Conservation (phyloP, 73 alveolate genomes). For the Tetrahymena malaccensis region DNA sequence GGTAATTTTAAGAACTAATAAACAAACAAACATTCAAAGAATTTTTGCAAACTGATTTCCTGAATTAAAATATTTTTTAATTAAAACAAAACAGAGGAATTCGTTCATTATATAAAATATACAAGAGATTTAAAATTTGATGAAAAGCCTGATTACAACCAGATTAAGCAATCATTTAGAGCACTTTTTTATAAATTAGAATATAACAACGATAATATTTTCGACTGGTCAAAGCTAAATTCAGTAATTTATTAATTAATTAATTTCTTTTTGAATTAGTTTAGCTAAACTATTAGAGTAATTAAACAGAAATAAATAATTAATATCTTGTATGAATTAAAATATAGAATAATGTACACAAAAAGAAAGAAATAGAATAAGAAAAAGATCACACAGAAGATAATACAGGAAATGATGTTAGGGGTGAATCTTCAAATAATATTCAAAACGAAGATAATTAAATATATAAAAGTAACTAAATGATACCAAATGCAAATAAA, state of each 20-base stretch:
- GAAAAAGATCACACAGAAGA: neutral
- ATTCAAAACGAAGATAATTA: neutral
- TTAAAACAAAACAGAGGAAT: slow-evolving; percentile 36
- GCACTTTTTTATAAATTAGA: neutral
- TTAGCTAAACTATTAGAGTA: too few species aligned
- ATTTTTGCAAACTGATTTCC: neutral
- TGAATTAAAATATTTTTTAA: too few species aligned
- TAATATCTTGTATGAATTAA: too few species aligned
- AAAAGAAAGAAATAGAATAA: neutral
- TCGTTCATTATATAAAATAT: slow-evolving; percentile 38
- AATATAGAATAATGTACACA: neutral
- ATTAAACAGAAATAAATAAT: neutral
- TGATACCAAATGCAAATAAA: neutral
- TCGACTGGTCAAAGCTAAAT: slow-evolving; percentile 11
- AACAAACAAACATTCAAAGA: neutral
- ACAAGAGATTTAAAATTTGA: slow-evolving; percentile 50
- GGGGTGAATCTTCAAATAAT: neutral
- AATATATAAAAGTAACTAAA: neutral
- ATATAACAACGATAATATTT: neutral
- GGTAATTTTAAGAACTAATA: slow-evolving; percentile 12
- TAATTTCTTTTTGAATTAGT: too few species aligned
- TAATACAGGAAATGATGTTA: neutral
- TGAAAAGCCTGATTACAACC: slow-evolving; percentile 68
- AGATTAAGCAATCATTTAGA: slow-evolving; percentile 48
- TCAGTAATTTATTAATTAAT: neutral